Percentiles rank a stretch among this genome's conserved stretches.
These are phyloP conservation scores for Luffa aegyptiaca DNA, from an alignment of 306 rosid species.

Conservation along the genomic window DNA sequence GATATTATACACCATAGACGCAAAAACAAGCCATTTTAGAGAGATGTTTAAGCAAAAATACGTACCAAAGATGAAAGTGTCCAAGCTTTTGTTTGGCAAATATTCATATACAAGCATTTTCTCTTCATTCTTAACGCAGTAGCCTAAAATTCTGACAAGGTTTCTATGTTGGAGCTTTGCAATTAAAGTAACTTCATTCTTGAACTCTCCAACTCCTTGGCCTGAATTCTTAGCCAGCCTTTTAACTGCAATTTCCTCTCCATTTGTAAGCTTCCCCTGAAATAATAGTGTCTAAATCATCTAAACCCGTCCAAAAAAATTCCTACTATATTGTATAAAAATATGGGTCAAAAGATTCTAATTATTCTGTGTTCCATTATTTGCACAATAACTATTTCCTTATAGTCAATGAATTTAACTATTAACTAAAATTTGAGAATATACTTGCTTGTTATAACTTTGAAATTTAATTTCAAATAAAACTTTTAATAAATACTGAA, in stretches of 20 bases:
- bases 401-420: no score
- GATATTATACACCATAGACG: neutral
- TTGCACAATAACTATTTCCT: no score
- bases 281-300: neutral
- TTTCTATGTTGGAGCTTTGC: slow-evolving; percentile 14
- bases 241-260: slow-evolving; percentile 6
- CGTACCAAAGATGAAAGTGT: neutral
- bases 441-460: neutral
- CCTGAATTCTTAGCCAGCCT: slow-evolving; percentile 4
- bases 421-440: no score
- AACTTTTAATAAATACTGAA: no score
- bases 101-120: slow-evolving; percentile 10
- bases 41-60: neutral
- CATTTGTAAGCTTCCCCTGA: slow-evolving; percentile 1
- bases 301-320: neutral
- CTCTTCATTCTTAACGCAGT: neutral
- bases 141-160: slow-evolving; percentile 4
- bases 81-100: slow-evolving; percentile 14
- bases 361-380: no score
- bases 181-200: slow-evolving; percentile 8
- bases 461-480: no score
- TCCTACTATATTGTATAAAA: neutral
- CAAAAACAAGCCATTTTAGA: neutral
- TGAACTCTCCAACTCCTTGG: slow-evolving; percentile 8
- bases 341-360: neutral